Percentiles rank a stretch among this genome's conserved stretches.
phyloP scores from a whole-genome alignment of 1,284 basidiomycete species.

The Cutaneotrichosporon daszewskae region DNA sequence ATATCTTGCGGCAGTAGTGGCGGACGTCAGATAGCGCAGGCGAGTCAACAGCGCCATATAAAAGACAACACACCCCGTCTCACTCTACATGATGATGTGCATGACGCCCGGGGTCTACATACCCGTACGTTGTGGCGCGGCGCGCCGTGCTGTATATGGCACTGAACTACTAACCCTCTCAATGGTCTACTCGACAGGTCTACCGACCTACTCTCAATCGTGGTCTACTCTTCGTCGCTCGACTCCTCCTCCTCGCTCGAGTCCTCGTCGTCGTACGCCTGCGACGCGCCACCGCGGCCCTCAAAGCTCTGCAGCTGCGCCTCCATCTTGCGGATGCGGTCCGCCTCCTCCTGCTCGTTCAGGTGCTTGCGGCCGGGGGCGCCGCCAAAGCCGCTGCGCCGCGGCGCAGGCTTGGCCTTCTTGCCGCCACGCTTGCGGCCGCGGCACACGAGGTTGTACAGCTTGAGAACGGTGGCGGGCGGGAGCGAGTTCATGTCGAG shows the following conservation, averaged over 20 bases:
- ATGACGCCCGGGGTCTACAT: too few relatives aligned
- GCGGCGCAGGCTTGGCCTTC: conserved; percentile 21
- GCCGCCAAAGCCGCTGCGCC: conserved; percentile 61
- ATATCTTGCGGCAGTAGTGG: too few relatives aligned
- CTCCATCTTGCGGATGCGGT: conserved; percentile 82
- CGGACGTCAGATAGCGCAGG: too few relatives aligned
- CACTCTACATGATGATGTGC: too few relatives aligned
- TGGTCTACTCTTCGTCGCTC: conserved; percentile 38
- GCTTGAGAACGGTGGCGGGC: conserved; percentile 70
- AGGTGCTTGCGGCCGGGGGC: conserved; percentile 74
- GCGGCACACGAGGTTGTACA: conserved; percentile 88
- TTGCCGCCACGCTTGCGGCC: conserved; percentile 28
- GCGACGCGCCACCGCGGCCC: conserved; percentile 11
- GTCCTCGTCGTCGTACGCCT: conserved; percentile 27
- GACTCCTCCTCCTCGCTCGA: conserved; percentile 40
- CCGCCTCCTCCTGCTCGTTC: conserved; percentile 48
- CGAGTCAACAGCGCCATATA: too few relatives aligned
- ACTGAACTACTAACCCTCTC: too few relatives aligned
- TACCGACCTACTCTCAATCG: background rate
- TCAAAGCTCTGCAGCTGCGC: conserved; percentile 49
- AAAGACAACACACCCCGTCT: too few relatives aligned
- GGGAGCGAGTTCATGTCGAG: conserved; percentile 89
- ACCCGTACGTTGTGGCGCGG: too few relatives aligned
- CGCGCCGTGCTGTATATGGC: too few relatives aligned
- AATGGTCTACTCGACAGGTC: background rate